Base-by-base conservation (phyloP, 768 basidiomycete species). In the Xerocomellus amylosporus region DNA sequence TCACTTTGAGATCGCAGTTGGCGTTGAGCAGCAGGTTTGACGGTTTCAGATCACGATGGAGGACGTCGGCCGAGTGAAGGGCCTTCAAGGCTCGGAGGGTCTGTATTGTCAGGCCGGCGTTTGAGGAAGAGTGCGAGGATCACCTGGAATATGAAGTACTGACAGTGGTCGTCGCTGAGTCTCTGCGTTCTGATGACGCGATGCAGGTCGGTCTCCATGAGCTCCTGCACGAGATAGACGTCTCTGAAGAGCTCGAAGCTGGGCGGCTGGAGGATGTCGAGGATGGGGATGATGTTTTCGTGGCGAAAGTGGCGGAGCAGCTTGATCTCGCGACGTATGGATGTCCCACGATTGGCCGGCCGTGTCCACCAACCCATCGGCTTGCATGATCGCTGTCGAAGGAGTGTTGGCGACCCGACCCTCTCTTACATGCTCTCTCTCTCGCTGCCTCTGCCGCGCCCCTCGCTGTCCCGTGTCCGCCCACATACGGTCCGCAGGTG, bases 131-230 rank as follows among this genome's bases (percentile, higher is more conserved):
- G 43, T 37, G n/a, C 40, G 45, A 37, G 53, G 69, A 75, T 46
- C 56, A 85, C 87, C 79, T 98, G 96, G 71, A 98, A 99, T 60
- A 96, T 87, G 68, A 99, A 98, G 71, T 99, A 99, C 72, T 98
- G 93, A 62, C 86, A 88, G 68, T 98, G 95, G 67, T 98, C 94
- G 67, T 98, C 96, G 54, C 87, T 89, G 39, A 99, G 78, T 55
- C 90, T 84, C 72, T 98, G 96, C 0, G 97, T 96, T 24, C 92
- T 81, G 63, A 99, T 98, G 44, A 99, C 97, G 51, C 96, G 86
- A 69, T 98, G 94, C 61, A 98, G 76, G 74, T 98, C 96, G 1
- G 93, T 96, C 73, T 97, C 96, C 85, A 84, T 82, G 59, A 92
- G 76, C 69, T 92, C 90, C 71, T 81, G 81, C 8, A 83, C 80